Conservation (phyloP, 2,329 filamentous ascomycete species). For the Colletotrichum tamarilloi region DNA sequence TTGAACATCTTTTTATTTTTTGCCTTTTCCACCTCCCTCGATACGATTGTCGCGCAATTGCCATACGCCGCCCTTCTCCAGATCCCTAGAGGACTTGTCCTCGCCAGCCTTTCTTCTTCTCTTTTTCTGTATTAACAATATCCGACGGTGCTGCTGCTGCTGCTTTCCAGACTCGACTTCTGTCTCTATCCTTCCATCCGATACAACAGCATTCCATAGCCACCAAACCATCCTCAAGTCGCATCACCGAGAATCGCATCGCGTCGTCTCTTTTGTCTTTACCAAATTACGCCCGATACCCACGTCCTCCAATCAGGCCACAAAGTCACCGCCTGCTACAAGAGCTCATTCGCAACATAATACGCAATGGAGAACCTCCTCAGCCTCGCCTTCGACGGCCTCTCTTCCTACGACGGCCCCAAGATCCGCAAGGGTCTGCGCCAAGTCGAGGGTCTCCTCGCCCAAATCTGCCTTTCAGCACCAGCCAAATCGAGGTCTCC, state of each 20-base stretch:
- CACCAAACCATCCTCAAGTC: neutral
- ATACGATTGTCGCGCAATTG: slow-evolving; percentile 2
- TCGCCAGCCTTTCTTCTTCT: slow-evolving; percentile 18
- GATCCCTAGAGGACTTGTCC: slow-evolving; percentile 29
- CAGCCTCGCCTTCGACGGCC: slow-evolving; percentile 94
- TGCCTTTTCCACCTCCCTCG: neutral
- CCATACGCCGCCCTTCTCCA: slow-evolving; percentile 14
- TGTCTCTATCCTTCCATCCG: neutral
- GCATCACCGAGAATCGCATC: slow-evolving; percentile 17
- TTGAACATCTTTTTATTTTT: slow-evolving; percentile 5
- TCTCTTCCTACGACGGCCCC: slow-evolving; percentile 88
- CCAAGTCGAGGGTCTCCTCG: slow-evolving; percentile 92
- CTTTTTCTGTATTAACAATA: slow-evolving; percentile 28
- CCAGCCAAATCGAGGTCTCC: slow-evolving; percentile 39
- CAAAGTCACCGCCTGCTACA: slow-evolving; percentile 20
- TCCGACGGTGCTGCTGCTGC: slow-evolving; percentile 3
- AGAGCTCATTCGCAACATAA: slow-evolving; percentile 24
- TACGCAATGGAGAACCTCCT: slow-evolving; percentile 86
- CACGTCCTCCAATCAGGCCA: slow-evolving; percentile 15
- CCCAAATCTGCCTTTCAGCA: slow-evolving; percentile 88
- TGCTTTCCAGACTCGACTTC: neutral
- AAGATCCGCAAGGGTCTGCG: slow-evolving; percentile 95
- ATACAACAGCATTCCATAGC: neutral
- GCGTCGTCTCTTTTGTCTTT: slow-evolving; percentile 26
- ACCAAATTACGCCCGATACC: neutral